These are phyloP conservation scores for Neurospora sp. DNA, from an alignment of 2,329 filamentous ascomycete genomes.

Conservation along the genomic window DNA sequence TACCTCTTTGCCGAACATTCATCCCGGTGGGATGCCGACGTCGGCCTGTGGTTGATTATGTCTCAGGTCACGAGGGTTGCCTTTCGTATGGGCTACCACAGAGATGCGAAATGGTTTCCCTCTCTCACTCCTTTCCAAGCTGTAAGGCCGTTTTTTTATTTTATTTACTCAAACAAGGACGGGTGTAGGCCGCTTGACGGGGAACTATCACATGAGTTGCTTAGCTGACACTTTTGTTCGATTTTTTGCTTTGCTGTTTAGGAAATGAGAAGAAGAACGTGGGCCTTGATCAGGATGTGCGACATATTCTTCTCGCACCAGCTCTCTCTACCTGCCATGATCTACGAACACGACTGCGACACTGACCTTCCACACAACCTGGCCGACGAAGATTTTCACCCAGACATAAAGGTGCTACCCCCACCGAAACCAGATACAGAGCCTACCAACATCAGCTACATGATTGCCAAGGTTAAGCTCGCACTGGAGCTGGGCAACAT, in stretches of 20 bases:
- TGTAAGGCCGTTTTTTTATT: slow-evolving; percentile 27
- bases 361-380: slow-evolving; percentile 67
- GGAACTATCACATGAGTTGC: not conserved
- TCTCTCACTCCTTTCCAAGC: slow-evolving; percentile 63
- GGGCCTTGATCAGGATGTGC: slow-evolving; percentile 61
- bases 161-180: not conserved
- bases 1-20: slow-evolving; percentile 70
- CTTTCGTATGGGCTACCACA: slow-evolving; percentile 66
- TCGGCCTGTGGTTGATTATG: slow-evolving; percentile 51
- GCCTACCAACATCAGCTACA: slow-evolving; percentile 66
- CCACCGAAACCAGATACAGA: slow-evolving; percentile 57
- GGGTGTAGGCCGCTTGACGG: not conserved
- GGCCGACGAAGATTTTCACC: slow-evolving; percentile 70
- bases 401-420: slow-evolving; percentile 57
- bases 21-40: slow-evolving; percentile 62
- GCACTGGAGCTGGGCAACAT: slow-evolving; percentile 62
- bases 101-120: slow-evolving; percentile 66
- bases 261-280: slow-evolving; percentile 62
- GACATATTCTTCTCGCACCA: slow-evolving; percentile 74
- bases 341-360: slow-evolving; percentile 65
- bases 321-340: slow-evolving; percentile 55
- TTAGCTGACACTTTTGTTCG: not conserved
- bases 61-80: slow-evolving; percentile 46
- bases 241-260: slow-evolving; percentile 18
- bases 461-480: slow-evolving; percentile 64